Evolutionary conservation across 495 filamentous ascomycete genomes (phyloP), one percentile per base, ranked within the genome.

Genomic region (Rhypophila decipiens): DNA sequence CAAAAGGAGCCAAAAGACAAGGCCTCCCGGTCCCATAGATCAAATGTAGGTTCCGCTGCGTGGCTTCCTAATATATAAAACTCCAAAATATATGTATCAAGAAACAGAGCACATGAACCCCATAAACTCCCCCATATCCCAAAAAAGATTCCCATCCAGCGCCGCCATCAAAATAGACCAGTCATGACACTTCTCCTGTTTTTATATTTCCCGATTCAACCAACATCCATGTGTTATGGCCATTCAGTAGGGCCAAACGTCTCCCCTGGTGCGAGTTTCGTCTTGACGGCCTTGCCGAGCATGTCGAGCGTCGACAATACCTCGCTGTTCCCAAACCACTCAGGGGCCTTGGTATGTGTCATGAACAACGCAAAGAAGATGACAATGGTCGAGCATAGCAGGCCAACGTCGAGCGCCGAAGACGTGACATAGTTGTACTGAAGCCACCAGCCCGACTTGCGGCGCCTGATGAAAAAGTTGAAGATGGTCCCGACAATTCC

Each of bases 391-490:
- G 70, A 75, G 5, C 88, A 62, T 2, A 77, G 75, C 19, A 88
- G 69, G 11, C 85, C 85, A 39, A 78, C 76, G 55, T 87, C 83
- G 48, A 90, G 68, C 3, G 79, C 85, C 0, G 85, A 84, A 18
- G 84, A 86, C 0, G 82, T 76, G 53, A 88, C 71, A 60, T 88
- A 90, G 69, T 88, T 90, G 63, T 87, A 88, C 50, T 83, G 79
- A 69, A 83, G 70, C 84, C 83, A 87, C 84, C 84, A 87, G 24
- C 83, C 83, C 24, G 71, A 75, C 64, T 70, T 80, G 49, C 74
- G 71, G 50, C 80, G 69, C 33, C 78, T 71, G 49, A 87, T 77
- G 43, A 65, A 78, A 59, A 77, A 83, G 60, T 87, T 84, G 68
- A 86, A 87, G 34, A 79, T 36, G 43, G 76, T 71, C 2, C 84